A percentile compares a stretch with the other conserved stretches of the same genome.
Evolutionary conservation across 352 stramenopile genomes (phyloP).

Genomic region (Phytophthora nicotianae): DNA sequence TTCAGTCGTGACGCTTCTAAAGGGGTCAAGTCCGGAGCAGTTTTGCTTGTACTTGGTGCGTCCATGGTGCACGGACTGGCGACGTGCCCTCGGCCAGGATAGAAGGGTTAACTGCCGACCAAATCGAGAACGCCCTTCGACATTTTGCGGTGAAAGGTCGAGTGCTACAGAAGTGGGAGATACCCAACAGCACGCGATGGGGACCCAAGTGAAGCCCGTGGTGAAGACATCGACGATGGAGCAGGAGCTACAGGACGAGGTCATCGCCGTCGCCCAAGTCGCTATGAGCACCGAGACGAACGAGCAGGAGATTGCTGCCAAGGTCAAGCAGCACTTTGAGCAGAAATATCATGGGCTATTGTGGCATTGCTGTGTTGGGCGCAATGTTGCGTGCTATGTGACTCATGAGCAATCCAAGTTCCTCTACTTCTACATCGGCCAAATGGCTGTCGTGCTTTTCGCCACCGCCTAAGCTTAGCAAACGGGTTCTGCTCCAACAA

Average conservation of each 20-base stretch:
- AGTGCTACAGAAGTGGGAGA: neutral
- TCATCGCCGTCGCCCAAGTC: conserved; percentile 77
- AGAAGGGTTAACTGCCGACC: conserved; percentile 11
- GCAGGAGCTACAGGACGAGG: conserved; percentile 84
- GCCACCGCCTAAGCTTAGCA: conserved; percentile 62
- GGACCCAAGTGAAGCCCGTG: conserved; percentile 75
- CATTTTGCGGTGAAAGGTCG: conserved; percentile 20
- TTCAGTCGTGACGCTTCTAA: conserved; percentile 52
- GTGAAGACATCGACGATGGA: conserved; percentile 91
- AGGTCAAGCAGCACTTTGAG: conserved; percentile 93
- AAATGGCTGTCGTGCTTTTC: conserved; percentile 94
- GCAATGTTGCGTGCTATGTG: conserved; percentile 95
- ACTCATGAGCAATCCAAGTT: conserved; percentile 95
- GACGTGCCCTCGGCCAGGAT: neutral
- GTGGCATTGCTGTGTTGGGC: conserved; percentile 95
- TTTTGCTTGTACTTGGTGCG: conserved; percentile 13
- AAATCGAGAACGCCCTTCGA: conserved; percentile 6
- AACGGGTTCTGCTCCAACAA: neutral
- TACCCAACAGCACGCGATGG: conserved; percentile 35
- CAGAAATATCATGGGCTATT: conserved; percentile 90
- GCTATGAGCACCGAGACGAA: conserved; percentile 82
- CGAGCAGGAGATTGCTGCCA: conserved; percentile 91
- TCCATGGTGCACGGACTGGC: conserved; percentile 16
- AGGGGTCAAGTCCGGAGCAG: conserved; percentile 43
- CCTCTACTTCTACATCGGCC: conserved; percentile 96